Conservation (phyloP, 306 rosid species). For the Mimosa pudica region DNA sequence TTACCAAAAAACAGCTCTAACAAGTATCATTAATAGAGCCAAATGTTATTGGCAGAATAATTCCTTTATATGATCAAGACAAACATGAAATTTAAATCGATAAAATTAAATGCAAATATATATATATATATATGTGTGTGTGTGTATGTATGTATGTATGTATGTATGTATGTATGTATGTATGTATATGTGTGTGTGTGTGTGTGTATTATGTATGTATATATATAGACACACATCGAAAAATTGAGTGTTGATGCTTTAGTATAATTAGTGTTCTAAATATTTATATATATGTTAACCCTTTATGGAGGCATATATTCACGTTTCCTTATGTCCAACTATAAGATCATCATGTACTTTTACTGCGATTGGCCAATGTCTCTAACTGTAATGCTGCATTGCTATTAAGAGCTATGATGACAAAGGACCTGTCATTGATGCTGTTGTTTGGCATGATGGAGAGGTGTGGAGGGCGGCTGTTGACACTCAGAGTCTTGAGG, state of each 20-base stretch:
- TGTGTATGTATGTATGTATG: too few relatives aligned
- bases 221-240: neutral
- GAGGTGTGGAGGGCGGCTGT: constrained; percentile 96
- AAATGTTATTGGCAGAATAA: neutral
- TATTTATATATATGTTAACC: neutral
- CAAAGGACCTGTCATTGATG: constrained; percentile 87
- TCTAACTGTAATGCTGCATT: constrained; percentile 24
- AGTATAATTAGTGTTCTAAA: too few relatives aligned
- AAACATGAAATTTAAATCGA: neutral
- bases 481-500: constrained; percentile 89
- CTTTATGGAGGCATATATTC: neutral
- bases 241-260: neutral
- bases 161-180: too few relatives aligned
- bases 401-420: constrained; percentile 77
- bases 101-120: neutral
- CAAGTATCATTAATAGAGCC: neutral
- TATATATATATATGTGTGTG: too few relatives aligned
- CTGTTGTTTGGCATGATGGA: constrained; percentile 98
- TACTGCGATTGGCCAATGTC: constrained; percentile 20
- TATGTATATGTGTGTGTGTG: too few relatives aligned
- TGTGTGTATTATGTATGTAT: too few relatives aligned
- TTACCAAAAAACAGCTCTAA: neutral
- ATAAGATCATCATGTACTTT: neutral
- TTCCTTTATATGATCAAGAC: neutral
- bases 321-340: neutral